Conservation (phyloP, 306 rosid species). For the Pueraria montana region DNA sequence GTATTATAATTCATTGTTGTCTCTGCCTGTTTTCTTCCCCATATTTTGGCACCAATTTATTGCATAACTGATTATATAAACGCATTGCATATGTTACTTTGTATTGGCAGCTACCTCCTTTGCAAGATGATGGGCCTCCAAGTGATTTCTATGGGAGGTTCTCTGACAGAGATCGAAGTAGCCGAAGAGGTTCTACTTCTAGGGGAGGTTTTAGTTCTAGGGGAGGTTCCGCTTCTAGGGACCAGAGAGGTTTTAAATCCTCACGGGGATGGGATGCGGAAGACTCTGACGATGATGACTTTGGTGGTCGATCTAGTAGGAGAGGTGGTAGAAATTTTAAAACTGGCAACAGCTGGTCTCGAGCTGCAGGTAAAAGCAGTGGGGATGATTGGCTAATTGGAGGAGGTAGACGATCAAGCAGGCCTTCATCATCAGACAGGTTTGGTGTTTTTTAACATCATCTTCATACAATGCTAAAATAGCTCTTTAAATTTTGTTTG, state of each 20-base stretch:
- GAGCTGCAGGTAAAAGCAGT: conserved; percentile 57
- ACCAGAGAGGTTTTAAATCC: conserved; percentile 68
- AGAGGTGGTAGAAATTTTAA: conserved; percentile 65
- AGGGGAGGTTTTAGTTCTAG: conserved; percentile 36
- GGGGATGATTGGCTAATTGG: conserved; percentile 90
- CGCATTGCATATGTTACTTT: conserved; percentile 29
- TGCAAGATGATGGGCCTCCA: conserved; percentile 97
- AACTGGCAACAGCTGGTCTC: conserved; percentile 68
- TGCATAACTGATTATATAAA: conserved; percentile 38
- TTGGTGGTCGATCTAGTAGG: conserved; percentile 51
- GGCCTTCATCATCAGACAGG: conserved; percentile 84
- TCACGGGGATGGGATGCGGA: conserved; percentile 70
- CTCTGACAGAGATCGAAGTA: conserved; percentile 74
- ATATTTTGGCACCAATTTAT: neutral
- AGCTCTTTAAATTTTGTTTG: conserved; percentile 12
- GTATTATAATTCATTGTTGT: neutral
- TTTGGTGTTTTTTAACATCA: neutral
- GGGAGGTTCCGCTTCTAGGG: conserved; percentile 48
- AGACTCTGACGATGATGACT: conserved; percentile 48
- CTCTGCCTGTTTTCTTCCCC: neutral
- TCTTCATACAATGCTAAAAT: neutral
- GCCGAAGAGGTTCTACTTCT: conserved; percentile 50
- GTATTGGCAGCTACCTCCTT: conserved; percentile 81
- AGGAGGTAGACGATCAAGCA: conserved; percentile 81
- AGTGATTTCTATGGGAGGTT: conserved; percentile 86